Percentiles rank a stretch among this genome's conserved stretches.
phyloP scores from a whole-genome alignment of 2,329 filamentous ascomycete genomes.

The Metarhizium humberi region DNA sequence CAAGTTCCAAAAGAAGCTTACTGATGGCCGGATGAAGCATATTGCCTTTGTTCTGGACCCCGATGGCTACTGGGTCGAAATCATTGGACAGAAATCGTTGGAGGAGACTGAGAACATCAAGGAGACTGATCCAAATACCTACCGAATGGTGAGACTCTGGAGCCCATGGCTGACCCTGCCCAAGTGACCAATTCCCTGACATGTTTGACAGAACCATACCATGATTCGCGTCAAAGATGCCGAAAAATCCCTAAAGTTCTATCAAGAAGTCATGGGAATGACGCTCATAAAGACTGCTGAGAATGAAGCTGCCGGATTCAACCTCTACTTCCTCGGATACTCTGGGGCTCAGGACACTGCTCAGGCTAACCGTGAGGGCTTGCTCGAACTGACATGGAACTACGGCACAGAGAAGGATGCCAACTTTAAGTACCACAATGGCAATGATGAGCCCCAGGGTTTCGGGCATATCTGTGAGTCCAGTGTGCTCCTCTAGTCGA shows the following conservation, averaged over 20 bases:
- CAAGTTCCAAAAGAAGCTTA: slow-evolving; percentile 89
- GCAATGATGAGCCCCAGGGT: slow-evolving; percentile 83
- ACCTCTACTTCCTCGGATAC: slow-evolving; percentile 89
- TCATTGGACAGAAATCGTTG: slow-evolving; percentile 63
- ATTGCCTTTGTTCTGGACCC: slow-evolving; percentile 90
- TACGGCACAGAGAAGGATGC: slow-evolving; percentile 78
- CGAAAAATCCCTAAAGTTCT: slow-evolving; percentile 66
- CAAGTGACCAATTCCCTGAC: neutral
- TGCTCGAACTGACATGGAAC: slow-evolving; percentile 86
- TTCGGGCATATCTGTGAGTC: slow-evolving; percentile 84
- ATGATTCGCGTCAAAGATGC: slow-evolving; percentile 91
- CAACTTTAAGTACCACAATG: slow-evolving; percentile 80
- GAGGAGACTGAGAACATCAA: slow-evolving; percentile 64
- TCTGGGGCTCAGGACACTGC: slow-evolving; percentile 44
- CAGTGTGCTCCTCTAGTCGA: neutral
- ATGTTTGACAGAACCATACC: slow-evolving; percentile 60
- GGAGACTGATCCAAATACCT: slow-evolving; percentile 64
- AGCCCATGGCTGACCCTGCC: too few species aligned
- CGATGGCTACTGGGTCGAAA: slow-evolving; percentile 80
- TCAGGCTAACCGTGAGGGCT: slow-evolving; percentile 62
- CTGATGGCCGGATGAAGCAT: slow-evolving; percentile 75
- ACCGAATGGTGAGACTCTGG: slow-evolving; percentile 50
- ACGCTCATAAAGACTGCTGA: slow-evolving; percentile 64
- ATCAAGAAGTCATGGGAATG: slow-evolving; percentile 87
- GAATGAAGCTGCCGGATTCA: slow-evolving; percentile 64